A percentile compares a stretch with the other conserved stretches of the same genome.
phyloP scores from a whole-genome alignment of 495 filamentous ascomycete genomes.

The Pseudomonodictys pantanalensis region DNA sequence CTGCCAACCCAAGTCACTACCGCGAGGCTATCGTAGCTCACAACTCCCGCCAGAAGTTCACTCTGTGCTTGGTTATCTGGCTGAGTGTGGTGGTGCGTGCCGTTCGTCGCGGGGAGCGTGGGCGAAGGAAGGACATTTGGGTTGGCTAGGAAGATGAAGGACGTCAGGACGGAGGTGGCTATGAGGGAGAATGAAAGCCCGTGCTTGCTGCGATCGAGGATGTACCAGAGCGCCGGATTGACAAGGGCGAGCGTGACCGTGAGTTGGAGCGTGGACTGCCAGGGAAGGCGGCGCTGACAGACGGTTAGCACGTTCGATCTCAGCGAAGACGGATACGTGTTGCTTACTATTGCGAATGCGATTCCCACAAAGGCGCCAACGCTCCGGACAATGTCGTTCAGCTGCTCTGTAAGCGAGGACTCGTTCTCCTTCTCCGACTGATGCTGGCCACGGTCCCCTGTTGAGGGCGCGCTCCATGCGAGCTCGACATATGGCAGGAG shows the following conservation, averaged over 20 bases:
- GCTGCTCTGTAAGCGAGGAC: slow-evolving; percentile 55
- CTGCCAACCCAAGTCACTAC: slow-evolving; percentile 84
- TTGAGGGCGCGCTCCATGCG: slow-evolving; percentile 48
- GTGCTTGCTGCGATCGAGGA: slow-evolving; percentile 83
- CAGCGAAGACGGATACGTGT: not conserved
- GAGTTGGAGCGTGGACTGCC: slow-evolving; percentile 90
- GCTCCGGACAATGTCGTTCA: slow-evolving; percentile 78
- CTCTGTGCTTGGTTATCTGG: slow-evolving; percentile 17
- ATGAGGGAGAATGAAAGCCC: slow-evolving; percentile 73
- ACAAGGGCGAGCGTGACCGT: slow-evolving; percentile 86
- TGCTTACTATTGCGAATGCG: slow-evolving; percentile 87
- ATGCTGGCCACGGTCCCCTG: slow-evolving; percentile 23
- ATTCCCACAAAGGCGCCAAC: slow-evolving; percentile 94
- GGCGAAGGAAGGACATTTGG: slow-evolving; percentile 74
- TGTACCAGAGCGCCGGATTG: slow-evolving; percentile 93
- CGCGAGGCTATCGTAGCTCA: slow-evolving; percentile 73
- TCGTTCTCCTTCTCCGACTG: slow-evolving; percentile 24
- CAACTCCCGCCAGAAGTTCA: slow-evolving; percentile 49
- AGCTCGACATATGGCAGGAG: slow-evolving; percentile 82
- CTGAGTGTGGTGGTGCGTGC: slow-evolving; percentile 4
- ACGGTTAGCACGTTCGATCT: slow-evolving; percentile 18
- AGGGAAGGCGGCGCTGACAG: slow-evolving; percentile 73
- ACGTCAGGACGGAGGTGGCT: slow-evolving; percentile 72
- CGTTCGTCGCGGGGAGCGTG: slow-evolving; percentile 32
- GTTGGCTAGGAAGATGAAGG: slow-evolving; percentile 65